Evolutionary conservation across 345 rosid species (phyloP).

Genomic region (Salix suchowensis): DNA sequence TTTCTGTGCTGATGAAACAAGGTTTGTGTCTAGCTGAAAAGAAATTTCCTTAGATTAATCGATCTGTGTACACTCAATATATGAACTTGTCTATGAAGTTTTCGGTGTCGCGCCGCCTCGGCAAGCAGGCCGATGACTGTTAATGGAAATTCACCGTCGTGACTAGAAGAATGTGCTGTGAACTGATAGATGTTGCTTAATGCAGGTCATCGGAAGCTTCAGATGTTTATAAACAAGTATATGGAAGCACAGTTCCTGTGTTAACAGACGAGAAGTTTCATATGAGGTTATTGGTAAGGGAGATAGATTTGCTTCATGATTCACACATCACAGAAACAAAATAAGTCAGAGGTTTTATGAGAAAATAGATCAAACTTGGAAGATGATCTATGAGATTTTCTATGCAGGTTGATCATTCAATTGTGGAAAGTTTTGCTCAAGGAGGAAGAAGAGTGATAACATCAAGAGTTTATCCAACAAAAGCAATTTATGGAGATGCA

Average conservation of each 20-base stretch:
- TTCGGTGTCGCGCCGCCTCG: too few species aligned
- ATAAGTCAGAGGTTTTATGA: background rate
- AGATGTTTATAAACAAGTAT: slow-evolving; percentile 52
- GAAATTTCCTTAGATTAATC: background rate
- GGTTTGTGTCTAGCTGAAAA: slow-evolving; percentile 31
- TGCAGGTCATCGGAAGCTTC: slow-evolving; percentile 70
- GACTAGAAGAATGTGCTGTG: background rate
- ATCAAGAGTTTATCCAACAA: slow-evolving; percentile 79
- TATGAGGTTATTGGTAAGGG: slow-evolving; percentile 70
- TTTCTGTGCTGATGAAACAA: slow-evolving; percentile 72
- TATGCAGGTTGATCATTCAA: slow-evolving; percentile 84
- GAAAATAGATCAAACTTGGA: too few species aligned
- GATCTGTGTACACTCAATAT: too few species aligned
- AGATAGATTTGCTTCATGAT: background rate
- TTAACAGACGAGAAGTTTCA: slow-evolving; percentile 56
- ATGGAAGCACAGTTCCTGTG: slow-evolving; percentile 66
- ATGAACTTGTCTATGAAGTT: too few species aligned
- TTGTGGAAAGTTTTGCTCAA: slow-evolving; percentile 78
- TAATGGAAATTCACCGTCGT: background rate
- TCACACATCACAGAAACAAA: background rate
- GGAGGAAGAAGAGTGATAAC: slow-evolving; percentile 82
- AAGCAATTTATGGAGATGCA: slow-evolving; percentile 80
- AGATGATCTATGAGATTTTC: background rate
- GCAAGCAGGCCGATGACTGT: too few species aligned
- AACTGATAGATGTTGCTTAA: background rate